Evolutionary conservation across 225 moss, liverwort and hornwort species (phyloP).

Genomic region (Lunularia cruciata): DNA sequence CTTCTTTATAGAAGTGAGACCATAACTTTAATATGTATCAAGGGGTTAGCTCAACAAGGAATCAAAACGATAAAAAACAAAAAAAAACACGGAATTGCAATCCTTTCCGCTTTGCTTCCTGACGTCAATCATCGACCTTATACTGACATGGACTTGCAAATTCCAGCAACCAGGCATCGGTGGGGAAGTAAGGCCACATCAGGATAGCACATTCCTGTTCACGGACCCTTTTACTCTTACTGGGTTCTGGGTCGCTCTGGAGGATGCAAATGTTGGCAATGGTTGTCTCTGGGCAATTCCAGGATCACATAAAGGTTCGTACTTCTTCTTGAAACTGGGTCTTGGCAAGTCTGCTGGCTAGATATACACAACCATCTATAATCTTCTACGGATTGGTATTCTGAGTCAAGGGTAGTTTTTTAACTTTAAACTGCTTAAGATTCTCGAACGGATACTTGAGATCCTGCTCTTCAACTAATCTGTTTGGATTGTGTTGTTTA

Average conservation of each 20-base stretch:
- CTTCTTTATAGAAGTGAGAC: no score
- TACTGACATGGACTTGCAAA: background rate
- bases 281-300: conserved; percentile 94
- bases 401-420: background rate
- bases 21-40: no score
- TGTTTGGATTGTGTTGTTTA: background rate
- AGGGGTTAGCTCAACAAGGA: no score
- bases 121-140: no score
- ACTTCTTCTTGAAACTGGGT: background rate
- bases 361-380: background rate
- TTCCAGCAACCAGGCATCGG: conserved; percentile 99
- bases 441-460: background rate
- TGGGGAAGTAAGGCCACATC: conserved; percentile 90
- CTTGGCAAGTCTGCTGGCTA: background rate
- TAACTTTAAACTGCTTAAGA: background rate
- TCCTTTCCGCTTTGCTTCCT: no score
- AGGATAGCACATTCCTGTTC: conserved; percentile 84
- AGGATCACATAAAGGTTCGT: conserved; percentile 76
- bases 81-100: no score
- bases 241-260: conserved; percentile 90
- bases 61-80: no score
- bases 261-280: conserved; percentile 74
- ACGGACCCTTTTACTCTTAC: conserved; percentile 73
- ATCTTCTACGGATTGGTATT: background rate
- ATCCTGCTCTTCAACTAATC: background rate